These are phyloP conservation scores for Aquilaria yunnanensis DNA, from an alignment of 345 rosid genomes.

Conservation along the genomic window DNA sequence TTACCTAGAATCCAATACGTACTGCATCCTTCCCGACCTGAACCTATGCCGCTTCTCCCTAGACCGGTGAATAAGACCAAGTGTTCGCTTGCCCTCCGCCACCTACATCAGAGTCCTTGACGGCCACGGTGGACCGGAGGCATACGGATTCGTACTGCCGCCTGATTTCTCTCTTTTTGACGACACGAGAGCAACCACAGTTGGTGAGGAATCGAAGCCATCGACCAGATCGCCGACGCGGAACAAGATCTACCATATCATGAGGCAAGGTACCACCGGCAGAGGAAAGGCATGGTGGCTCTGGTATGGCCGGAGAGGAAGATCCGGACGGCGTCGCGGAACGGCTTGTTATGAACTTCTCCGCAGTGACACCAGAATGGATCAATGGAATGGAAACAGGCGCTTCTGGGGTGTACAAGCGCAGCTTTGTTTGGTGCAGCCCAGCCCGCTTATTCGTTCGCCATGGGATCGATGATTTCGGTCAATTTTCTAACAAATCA, in stretches of 20 bases:
- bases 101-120: no score
- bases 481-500: slow-evolving; percentile 41
- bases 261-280: slow-evolving; percentile 41
- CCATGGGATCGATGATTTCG: slow-evolving; percentile 47
- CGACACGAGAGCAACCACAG: slow-evolving; percentile 36
- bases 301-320: slow-evolving; percentile 50
- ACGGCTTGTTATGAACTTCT: slow-evolving; percentile 19
- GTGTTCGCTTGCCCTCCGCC: no score
- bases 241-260: slow-evolving; percentile 56
- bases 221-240: slow-evolving; percentile 37
- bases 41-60: no score
- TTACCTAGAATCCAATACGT: no score
- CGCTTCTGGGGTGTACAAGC: slow-evolving; percentile 40
- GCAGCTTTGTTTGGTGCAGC: slow-evolving; percentile 60
- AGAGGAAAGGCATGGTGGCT: slow-evolving; percentile 29
- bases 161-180: slow-evolving; percentile 62
- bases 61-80: no score
- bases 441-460: slow-evolving; percentile 50
- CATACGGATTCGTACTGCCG: no score
- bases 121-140: no score
- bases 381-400: slow-evolving; percentile 55
- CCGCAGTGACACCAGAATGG: no score
- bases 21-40: no score
- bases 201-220: slow-evolving; percentile 29
- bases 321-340: slow-evolving; percentile 31